Evolutionary conservation across 202 grass and related monocot genomes (phyloP).

Genomic region (Panicum virgatum): DNA sequence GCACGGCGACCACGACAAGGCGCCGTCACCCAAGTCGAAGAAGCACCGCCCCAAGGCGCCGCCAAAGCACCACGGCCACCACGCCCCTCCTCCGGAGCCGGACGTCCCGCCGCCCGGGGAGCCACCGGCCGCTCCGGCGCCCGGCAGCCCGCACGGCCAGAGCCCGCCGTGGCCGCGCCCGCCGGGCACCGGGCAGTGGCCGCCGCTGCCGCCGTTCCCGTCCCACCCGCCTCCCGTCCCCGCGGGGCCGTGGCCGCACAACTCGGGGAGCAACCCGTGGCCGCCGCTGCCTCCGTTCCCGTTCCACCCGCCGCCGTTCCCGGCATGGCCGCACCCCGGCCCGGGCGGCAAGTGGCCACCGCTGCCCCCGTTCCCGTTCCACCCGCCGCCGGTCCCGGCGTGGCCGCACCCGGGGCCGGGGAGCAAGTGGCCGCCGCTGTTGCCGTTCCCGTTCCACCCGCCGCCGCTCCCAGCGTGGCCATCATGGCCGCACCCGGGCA

Average conservation of each 20-base stretch:
- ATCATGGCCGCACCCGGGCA: background rate
- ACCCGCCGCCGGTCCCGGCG: background rate
- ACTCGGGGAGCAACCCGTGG: background rate
- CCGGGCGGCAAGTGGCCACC: conserved; percentile 9
- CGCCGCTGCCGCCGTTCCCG: background rate
- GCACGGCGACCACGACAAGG: conserved; percentile 6
- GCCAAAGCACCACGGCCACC: conserved; percentile 43
- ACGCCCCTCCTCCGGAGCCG: conserved; percentile 14
- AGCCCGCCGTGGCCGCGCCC: conserved; percentile 32
- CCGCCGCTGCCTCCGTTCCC: background rate
- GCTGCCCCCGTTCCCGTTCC: conserved; percentile 20
- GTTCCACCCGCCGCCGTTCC: conserved; percentile 5
- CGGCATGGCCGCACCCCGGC: conserved; percentile 6
- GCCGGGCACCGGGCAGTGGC: background rate
- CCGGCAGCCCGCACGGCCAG: background rate
- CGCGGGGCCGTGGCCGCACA: conserved; percentile 15
- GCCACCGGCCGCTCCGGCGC: conserved; percentile 22
- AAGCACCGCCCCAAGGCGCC: conserved; percentile 30
- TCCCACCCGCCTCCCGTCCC: conserved; percentile 10
- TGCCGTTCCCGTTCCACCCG: background rate
- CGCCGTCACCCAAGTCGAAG: background rate
- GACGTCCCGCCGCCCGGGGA: conserved; percentile 25
- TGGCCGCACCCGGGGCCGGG: background rate
- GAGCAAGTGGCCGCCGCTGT: background rate
- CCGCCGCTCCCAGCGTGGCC: conserved; percentile 11